Evolutionary conservation across 257 asterid species (phyloP).

Genomic region (Marsdenia floribunda): DNA sequence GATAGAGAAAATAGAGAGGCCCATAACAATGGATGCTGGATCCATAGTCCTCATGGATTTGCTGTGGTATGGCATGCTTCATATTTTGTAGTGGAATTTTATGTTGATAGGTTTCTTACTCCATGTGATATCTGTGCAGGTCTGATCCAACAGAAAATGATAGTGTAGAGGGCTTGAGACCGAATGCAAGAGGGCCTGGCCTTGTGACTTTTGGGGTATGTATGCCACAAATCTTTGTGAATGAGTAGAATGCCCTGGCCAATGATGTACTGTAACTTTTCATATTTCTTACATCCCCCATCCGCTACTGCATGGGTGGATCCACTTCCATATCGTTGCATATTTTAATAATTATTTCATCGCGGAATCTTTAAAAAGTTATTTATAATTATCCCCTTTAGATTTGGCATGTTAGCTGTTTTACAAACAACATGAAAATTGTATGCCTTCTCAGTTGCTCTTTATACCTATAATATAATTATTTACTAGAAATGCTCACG

Average conservation of each 20-base stretch:
- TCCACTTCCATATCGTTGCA: background rate
- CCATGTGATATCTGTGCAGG: conserved; percentile 36
- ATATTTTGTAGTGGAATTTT: conserved; percentile 9
- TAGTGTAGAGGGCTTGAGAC: conserved; percentile 93
- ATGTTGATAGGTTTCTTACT: conserved; percentile 3
- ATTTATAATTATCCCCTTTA: background rate
- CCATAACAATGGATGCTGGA: conserved; percentile 99
- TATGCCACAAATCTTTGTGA: background rate
- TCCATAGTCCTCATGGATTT: conserved; percentile 93
- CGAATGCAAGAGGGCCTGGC: conserved; percentile 99
- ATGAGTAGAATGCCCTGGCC: background rate
- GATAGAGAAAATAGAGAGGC: conserved; percentile 97
- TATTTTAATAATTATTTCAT: background rate
- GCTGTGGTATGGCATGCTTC: conserved; percentile 59
- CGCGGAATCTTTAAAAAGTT: background rate
- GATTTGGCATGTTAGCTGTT: background rate
- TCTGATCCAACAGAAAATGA: conserved; percentile 99
- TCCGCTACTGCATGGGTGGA: background rate
- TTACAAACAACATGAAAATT: background rate
- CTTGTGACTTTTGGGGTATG: conserved; percentile 98
- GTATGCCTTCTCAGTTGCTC: background rate
- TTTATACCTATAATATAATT: background rate
- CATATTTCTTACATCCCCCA: background rate
- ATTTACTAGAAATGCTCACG: background rate
- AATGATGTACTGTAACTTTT: background rate